A percentile compares a stretch with the other conserved stretches of the same genome.
phyloP scores from a whole-genome alignment of 2,329 filamentous ascomycete genomes.

The Pseudogymnoascus sp. region DNA sequence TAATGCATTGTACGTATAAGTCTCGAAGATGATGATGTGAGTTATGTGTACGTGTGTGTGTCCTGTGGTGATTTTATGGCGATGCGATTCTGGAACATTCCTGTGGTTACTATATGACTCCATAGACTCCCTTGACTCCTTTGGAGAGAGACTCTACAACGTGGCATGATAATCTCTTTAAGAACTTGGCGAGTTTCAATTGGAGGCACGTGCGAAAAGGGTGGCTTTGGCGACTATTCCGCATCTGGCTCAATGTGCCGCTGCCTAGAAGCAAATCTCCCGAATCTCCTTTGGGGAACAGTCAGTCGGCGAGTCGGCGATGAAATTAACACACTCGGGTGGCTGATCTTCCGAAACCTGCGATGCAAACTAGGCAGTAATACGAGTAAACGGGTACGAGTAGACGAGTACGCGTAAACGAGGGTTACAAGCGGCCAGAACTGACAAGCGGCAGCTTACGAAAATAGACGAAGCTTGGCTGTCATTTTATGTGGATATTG shows the following conservation, averaged over 20 bases:
- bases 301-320: not conserved
- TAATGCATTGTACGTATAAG: constrained; percentile 11
- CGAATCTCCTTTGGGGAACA: not conserved
- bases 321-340: not conserved
- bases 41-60: not conserved
- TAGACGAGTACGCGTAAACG: not conserved
- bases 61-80: not conserved
- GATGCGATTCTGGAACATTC: not conserved
- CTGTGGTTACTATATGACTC: not conserved
- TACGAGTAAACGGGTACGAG: not conserved
- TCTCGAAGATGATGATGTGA: not conserved
- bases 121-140: not conserved
- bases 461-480: constrained; percentile 1
- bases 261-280: not conserved
- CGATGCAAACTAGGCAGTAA: not conserved
- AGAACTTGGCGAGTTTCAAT: not conserved
- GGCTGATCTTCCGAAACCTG: not conserved
- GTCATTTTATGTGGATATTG: constrained; percentile 3
- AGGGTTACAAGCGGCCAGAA: not conserved
- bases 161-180: not conserved
- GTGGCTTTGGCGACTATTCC: not conserved
- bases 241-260: not conserved
- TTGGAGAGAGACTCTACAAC: not conserved
- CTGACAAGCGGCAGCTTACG: not conserved
- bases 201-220: not conserved